Base-by-base conservation (phyloP, 2,329 filamentous ascomycete genomes). In the Penicillium sclerotigenum region DNA sequence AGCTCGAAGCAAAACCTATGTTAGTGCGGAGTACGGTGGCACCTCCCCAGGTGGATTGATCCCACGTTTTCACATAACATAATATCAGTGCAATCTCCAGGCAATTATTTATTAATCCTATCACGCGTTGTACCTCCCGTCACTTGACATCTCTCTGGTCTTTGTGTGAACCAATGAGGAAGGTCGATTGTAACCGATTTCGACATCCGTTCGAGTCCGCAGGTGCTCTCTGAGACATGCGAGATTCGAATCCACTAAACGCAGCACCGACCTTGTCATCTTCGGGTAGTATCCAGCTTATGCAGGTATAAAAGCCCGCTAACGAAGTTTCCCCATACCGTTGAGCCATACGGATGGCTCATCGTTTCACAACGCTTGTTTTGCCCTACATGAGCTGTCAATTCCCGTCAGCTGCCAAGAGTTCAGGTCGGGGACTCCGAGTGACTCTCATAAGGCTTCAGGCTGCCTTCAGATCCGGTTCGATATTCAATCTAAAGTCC, bases 181-280 rank as follows among this genome's bases (percentile, higher is more conserved):
- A n/a, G 13, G 1, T 7, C 5, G n/a, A 20, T 36, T 24, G 5
- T 36, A 26, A 48, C n/a, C 28, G 34, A 16, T 20, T n/a, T n/a
- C n/a, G n/a, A 3, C 13, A 38, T 14, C 52, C 38, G 20, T 33
- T 47, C 47, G 46, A 28, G 20, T 52, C 53, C 53, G 40, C 28
- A 31, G 52, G 47, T 52, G 40, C 47, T 40, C 20, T 33, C 13
- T 52, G 40, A 46, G 53, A 55, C 53, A 46, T 33, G 24, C 22
- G 20, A 37, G 22, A 31, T 9, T 11, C 37, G 18, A 29, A 34
- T 31, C 29, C 52, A 55, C 47, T 46, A 33, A 33, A 11, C 7
- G 13, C 20, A 18, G 24, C 41, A 22, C 11, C 41, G 18, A 40
- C 36, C n/a, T 47, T 47, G 9, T 10, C 22, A 5, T 4, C 3